Percentiles rank a stretch among this genome's conserved stretches.
These are phyloP conservation scores for Yarrowia galli DNA, from an alignment of 1,139 yeast genomes.

Conservation along the genomic window DNA sequence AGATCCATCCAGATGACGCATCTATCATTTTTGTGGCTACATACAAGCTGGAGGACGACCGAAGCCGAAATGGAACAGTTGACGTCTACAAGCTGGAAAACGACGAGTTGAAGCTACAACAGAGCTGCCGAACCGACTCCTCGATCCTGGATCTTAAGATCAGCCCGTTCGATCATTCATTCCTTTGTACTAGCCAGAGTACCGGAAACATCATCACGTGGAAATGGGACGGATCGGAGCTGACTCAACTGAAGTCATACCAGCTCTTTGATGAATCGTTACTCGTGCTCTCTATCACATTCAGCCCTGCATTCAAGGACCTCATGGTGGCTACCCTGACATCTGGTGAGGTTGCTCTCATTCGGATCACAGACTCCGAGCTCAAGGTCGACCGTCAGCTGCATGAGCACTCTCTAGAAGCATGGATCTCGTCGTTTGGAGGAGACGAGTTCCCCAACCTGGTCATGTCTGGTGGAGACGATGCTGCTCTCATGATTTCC, in stretches of 20 bases:
- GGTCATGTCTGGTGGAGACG: slow-evolving; percentile 92
- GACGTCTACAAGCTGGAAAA: slow-evolving; percentile 60
- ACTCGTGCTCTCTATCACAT: slow-evolving; percentile 72
- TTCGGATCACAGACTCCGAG: slow-evolving; percentile 41
- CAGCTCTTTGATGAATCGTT: slow-evolving; percentile 56
- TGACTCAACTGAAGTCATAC: slow-evolving; percentile 41
- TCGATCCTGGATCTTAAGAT: slow-evolving; percentile 82
- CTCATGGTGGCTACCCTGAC: slow-evolving; percentile 50
- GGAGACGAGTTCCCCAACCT: slow-evolving; percentile 61
- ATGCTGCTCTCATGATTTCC: slow-evolving; percentile 74
- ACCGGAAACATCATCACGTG: slow-evolving; percentile 77
- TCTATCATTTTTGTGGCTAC: slow-evolving; percentile 72
- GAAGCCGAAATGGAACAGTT: slow-evolving; percentile 72
- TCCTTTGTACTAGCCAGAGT: slow-evolving; percentile 75
- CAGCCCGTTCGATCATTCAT: slow-evolving; percentile 59
- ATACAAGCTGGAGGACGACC: slow-evolving; percentile 70
- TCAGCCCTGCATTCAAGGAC: slow-evolving; percentile 47
- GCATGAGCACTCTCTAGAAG: slow-evolving; percentile 70
- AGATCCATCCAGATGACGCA: slow-evolving; percentile 62
- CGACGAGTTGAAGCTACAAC: slow-evolving; percentile 39
- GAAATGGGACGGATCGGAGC: slow-evolving; percentile 51
- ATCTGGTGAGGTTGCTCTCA: slow-evolving; percentile 49
- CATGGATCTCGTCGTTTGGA: slow-evolving; percentile 89
- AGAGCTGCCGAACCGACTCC: slow-evolving; percentile 53
- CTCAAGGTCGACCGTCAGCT: slow-evolving; percentile 40